These are phyloP conservation scores for Trichoderma afroharzianum DNA, from an alignment of 2,329 filamentous ascomycete species.

Conservation along the genomic window DNA sequence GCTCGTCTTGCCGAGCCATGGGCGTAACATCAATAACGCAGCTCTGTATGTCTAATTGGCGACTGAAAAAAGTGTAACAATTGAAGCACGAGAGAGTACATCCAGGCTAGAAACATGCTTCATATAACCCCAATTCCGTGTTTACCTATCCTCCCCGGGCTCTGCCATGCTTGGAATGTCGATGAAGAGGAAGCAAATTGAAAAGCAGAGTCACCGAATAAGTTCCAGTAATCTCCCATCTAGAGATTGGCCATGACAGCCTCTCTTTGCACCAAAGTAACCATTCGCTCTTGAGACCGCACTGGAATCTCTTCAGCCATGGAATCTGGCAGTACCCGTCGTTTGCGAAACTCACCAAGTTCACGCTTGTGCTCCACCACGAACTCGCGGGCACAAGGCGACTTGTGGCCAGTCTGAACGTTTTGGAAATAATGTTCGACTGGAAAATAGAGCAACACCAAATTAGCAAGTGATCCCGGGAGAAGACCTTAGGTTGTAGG, in stretches of 20 bases:
- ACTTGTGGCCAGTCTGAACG: constrained; percentile 34
- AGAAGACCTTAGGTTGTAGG: too few relatives aligned
- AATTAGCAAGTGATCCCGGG: neutral
- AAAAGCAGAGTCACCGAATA: neutral
- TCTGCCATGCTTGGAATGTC: neutral
- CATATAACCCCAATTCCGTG: neutral
- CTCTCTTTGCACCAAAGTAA: neutral
- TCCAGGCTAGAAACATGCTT: neutral
- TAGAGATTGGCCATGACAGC: neutral
- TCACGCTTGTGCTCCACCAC: constrained; percentile 33
- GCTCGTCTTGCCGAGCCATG: neutral
- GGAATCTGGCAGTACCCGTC: neutral
- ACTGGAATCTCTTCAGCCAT: neutral
- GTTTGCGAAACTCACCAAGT: constrained; percentile 21
- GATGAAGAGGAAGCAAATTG: neutral
- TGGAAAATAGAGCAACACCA: constrained; percentile 22
- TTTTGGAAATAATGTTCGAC: constrained; percentile 47
- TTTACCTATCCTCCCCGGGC: neutral
- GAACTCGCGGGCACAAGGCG: constrained; percentile 35
- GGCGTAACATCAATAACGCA: neutral
- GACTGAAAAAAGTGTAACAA: too few relatives aligned
- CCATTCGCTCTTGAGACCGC: neutral
- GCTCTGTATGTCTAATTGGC: neutral
- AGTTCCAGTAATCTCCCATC: neutral
- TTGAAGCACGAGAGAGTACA: neutral